Percentiles rank a stretch among this genome's conserved stretches.
These are phyloP conservation scores for Phytophthora capsici DNA, from an alignment of 352 stramenopile species.

Conservation along the genomic window DNA sequence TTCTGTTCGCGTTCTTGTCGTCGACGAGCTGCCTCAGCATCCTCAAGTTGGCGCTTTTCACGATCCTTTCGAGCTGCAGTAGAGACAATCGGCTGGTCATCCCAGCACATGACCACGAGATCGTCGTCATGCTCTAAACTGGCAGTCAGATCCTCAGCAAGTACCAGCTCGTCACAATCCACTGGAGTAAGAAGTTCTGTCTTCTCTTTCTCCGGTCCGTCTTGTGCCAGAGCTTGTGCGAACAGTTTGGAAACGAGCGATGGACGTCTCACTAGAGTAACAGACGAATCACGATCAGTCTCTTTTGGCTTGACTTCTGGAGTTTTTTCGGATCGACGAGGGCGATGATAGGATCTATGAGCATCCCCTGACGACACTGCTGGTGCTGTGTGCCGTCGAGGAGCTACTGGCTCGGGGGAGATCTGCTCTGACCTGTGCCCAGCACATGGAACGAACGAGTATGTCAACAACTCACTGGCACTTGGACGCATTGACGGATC, in stretches of 20 bases:
- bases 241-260: constrained; percentile 27
- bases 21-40: constrained; percentile 32
- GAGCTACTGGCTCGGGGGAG: constrained; percentile 2
- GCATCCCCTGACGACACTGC: background rate
- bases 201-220: constrained; percentile 16
- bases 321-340: constrained; percentile 14
- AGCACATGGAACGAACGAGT: constrained; percentile 81
- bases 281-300: background rate
- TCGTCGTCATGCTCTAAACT: constrained; percentile 5
- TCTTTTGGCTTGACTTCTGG: background rate
- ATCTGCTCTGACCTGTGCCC: constrained; percentile 21
- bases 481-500: constrained; percentile 71
- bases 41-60: constrained; percentile 30
- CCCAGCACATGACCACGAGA: constrained; percentile 35
- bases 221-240: constrained; percentile 4
- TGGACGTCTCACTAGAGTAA: constrained; percentile 6
- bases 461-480: constrained; percentile 88
- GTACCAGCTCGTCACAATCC: background rate
- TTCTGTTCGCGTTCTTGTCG: constrained; percentile 55
- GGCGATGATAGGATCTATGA: background rate
- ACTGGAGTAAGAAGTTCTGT: background rate
- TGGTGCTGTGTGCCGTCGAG: constrained; percentile 34
- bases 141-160: constrained; percentile 3
- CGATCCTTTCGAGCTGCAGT: constrained; percentile 43
- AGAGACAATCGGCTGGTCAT: constrained; percentile 61